phyloP scores from a whole-genome alignment of 805 yeast genomes.

The Grigorovia yakushimaensis region DNA sequence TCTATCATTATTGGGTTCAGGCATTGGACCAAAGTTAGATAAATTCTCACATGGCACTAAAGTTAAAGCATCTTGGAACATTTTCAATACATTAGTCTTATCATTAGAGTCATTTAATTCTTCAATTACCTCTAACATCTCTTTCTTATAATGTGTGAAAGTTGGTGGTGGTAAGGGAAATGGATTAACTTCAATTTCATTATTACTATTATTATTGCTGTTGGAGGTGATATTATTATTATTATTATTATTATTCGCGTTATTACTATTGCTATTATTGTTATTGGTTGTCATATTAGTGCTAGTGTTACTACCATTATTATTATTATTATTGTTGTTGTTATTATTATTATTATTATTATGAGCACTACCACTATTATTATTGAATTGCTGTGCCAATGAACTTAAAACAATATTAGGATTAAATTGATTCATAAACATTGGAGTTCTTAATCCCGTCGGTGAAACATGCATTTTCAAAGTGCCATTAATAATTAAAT shows the following conservation, averaged over 20 bases:
- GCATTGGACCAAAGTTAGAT: conserved; percentile 60
- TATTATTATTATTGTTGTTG: not conserved
- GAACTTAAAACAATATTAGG: conserved; percentile 1
- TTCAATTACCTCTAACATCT: not conserved
- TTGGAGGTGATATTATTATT: not conserved
- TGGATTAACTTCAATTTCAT: conserved; percentile 28
- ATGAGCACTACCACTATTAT: not conserved
- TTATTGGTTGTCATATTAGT: not conserved
- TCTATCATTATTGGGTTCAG: conserved; percentile 60
- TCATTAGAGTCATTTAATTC: conserved; percentile 8
- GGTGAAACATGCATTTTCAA: conserved; percentile 22
- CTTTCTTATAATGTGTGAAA: conserved; percentile 5
- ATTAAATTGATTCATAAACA: conserved; percentile 9
- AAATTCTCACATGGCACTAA: conserved; percentile 37
- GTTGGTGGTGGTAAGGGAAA: conserved; percentile 28
- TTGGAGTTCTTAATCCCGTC: conserved; percentile 24
- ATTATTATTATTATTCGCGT: not conserved
- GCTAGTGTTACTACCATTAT: not conserved
- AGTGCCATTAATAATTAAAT: conserved; percentile 25
- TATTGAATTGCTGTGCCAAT: not conserved
- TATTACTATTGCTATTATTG: not conserved
- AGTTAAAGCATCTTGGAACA: conserved; percentile 35
- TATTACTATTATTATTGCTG: not conserved
- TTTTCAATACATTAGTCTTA: conserved; percentile 28
- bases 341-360: conserved; percentile 4